These are phyloP conservation scores for Amorphotheca resinae DNA, from an alignment of 495 filamentous ascomycete genomes.

Conservation along the genomic window DNA sequence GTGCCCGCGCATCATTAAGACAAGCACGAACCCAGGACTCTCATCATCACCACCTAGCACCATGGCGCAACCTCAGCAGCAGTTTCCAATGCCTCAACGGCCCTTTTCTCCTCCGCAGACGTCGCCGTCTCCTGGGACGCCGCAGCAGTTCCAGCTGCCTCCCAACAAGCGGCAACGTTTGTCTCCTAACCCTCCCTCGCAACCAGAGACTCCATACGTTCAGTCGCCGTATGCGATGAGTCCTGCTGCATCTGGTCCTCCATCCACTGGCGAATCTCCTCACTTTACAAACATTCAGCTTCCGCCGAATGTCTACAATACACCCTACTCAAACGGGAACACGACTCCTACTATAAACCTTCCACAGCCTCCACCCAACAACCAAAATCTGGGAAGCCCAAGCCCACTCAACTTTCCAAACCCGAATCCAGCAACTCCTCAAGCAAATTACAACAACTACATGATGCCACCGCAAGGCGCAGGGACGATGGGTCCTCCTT, in stretches of 20 bases:
- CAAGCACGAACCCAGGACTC: constrained; percentile 1
- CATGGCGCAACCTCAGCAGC: constrained; percentile 57
- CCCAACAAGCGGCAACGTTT: constrained; percentile 51
- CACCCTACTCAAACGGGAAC: constrained; percentile 21
- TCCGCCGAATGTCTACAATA: constrained; percentile 18
- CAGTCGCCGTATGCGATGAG: constrained; percentile 39
- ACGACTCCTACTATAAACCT: constrained; percentile 10
- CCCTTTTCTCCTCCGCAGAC: constrained; percentile 43
- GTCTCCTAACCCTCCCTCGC: constrained; percentile 53
- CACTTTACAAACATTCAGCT: constrained; percentile 16
- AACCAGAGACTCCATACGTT: constrained; percentile 26
- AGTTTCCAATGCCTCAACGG: constrained; percentile 33
- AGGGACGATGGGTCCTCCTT: constrained; percentile 71
- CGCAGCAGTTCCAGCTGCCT: constrained; percentile 23
- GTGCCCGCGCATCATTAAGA: constrained; percentile 19
- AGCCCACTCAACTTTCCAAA: constrained; percentile 21
- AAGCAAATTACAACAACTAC: constrained; percentile 21
- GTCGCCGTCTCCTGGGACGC: constrained; percentile 33
- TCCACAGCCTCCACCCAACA: constrained; percentile 22
- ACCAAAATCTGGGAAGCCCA: constrained; percentile 19
- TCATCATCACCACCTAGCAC: constrained; percentile 24
- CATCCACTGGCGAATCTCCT: constrained; percentile 20
- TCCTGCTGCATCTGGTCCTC: constrained; percentile 25
- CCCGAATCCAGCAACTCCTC: constrained; percentile 22
- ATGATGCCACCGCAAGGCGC: constrained; percentile 25